A percentile compares a stretch with the other conserved stretches of the same genome.
Evolutionary conservation across 805 yeast genomes (phyloP).

Genomic region (Ogataea trehalophila): DNA sequence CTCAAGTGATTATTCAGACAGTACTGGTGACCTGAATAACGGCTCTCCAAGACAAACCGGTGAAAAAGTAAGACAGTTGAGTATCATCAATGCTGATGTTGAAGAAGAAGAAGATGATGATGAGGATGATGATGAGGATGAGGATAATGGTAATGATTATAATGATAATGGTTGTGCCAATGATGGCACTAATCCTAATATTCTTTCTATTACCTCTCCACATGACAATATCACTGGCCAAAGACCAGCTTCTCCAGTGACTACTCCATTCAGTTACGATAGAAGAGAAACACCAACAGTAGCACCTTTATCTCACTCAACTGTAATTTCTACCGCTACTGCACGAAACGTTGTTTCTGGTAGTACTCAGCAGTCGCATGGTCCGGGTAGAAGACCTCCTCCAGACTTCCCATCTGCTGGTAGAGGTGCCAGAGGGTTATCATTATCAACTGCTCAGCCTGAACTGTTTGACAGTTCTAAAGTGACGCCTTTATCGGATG

Average conservation of each 20-base stretch:
- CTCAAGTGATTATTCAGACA: constrained; percentile 7
- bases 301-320: constrained; percentile 26
- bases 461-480: constrained; percentile 21
- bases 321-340: constrained; percentile 17
- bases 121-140: not conserved
- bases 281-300: constrained; percentile 35
- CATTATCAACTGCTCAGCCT: constrained; percentile 30
- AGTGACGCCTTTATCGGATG: not conserved
- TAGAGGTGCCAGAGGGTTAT: constrained; percentile 34
- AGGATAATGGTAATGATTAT: not conserved
- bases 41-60: constrained; percentile 4
- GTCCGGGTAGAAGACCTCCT: constrained; percentile 33
- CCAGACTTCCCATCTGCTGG: constrained; percentile 35
- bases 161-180: not conserved
- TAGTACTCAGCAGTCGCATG: no score
- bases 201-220: not conserved
- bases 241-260: not conserved
- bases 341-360: no score
- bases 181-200: constrained; percentile 2
- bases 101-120: not conserved
- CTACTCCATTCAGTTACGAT: constrained; percentile 27
- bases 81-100: not conserved
- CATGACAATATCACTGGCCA: not conserved
- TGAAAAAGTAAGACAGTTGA: not conserved
- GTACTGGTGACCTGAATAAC: constrained; percentile 1